Conservation (phyloP, 805 yeast genomes). For the Candida yuanshanica region DNA sequence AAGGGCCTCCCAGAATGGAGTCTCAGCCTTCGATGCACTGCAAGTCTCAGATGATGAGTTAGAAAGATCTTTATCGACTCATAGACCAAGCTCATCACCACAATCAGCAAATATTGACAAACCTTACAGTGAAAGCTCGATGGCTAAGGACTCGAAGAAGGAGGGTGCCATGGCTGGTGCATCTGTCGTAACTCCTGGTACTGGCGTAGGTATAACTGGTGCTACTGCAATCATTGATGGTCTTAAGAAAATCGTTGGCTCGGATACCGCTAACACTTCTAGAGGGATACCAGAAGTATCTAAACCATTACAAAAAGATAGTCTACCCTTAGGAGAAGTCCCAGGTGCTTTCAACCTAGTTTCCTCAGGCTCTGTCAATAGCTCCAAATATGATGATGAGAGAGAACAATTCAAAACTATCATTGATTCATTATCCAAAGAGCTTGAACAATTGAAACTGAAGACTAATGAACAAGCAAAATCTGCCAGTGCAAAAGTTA, state of each 20-base stretch:
- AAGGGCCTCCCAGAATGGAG: not conserved
- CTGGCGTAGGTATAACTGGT: constrained; percentile 9
- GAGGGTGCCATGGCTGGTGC: not conserved
- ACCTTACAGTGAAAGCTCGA: not conserved
- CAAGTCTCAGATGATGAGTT: not conserved
- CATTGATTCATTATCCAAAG: constrained; percentile 28
- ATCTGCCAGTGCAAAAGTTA: constrained; percentile 51
- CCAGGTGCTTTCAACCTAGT: constrained; percentile 2
- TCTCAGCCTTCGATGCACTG: not conserved
- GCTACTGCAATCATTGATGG: constrained; percentile 8
- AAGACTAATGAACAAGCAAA: constrained; percentile 47
- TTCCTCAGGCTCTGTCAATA: not conserved
- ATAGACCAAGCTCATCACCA: constrained; percentile 1
- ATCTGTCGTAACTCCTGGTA: constrained; percentile 5
- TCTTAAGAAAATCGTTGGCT: constrained; percentile 1
- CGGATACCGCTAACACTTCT: too few species aligned
- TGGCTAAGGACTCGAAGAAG: not conserved
- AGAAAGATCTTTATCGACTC: constrained; percentile 1
- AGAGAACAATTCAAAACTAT: constrained; percentile 24
- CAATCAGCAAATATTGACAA: not conserved
- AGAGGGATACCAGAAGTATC: not conserved
- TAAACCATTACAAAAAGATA: not conserved
- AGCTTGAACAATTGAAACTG: constrained; percentile 31
- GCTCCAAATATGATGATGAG: constrained; percentile 8
- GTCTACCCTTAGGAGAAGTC: not conserved